A percentile compares a stretch with the other conserved stretches of the same genome.
phyloP scores from a whole-genome alignment of 202 grass and related monocot genomes.

The Eragrostis tef region DNA sequence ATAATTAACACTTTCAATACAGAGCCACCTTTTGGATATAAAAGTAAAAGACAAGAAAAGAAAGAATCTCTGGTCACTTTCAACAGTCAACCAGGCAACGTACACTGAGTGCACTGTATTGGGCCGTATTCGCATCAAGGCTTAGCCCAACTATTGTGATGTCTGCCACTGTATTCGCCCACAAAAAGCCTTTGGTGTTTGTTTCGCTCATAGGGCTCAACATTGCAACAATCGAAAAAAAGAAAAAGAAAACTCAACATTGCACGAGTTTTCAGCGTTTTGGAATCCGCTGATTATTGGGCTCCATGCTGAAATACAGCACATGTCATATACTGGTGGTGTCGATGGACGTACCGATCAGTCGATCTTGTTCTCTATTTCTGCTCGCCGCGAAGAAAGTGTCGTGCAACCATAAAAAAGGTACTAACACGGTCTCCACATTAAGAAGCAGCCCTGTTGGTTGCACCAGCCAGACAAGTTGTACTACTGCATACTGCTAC shows the following conservation, averaged over 20 bases:
- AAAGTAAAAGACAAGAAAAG: neutral
- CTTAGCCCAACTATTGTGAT: neutral
- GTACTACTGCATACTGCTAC: neutral
- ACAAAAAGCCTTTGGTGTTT: too few species aligned
- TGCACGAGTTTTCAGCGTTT: too few species aligned
- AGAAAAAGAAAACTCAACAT: too few species aligned
- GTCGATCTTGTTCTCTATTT: neutral
- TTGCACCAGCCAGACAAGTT: neutral
- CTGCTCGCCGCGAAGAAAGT: neutral
- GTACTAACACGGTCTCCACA: neutral
- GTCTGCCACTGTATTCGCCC: neutral
- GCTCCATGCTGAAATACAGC: too few species aligned
- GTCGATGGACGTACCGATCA: too few species aligned
- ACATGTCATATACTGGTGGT: too few species aligned
- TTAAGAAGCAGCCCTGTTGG: neutral
- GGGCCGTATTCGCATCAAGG: neutral
- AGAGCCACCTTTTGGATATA: neutral
- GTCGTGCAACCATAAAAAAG: neutral
- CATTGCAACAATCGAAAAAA: too few species aligned
- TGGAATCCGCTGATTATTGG: too few species aligned
- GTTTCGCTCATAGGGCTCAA: too few species aligned
- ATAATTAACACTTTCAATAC: neutral
- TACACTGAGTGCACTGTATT: neutral
- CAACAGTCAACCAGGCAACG: neutral
- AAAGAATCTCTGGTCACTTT: neutral